Evolutionary conservation across 2,329 filamentous ascomycete species (phyloP).

Genomic region (Colletotrichum somersetense): DNA sequence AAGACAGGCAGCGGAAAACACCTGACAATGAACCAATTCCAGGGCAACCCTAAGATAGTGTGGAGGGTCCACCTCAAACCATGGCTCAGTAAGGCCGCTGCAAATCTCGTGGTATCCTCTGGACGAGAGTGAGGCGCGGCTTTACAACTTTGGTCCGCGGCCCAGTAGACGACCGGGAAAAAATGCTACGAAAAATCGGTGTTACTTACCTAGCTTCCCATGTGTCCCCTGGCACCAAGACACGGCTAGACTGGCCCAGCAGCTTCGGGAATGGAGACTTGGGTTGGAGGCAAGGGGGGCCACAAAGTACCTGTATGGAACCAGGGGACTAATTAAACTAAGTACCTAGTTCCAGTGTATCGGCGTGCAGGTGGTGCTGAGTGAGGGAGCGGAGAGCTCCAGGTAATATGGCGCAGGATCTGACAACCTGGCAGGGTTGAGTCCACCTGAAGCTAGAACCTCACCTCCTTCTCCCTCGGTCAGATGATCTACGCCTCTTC

Average conservation of each 20-base stretch:
- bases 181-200: slow-evolving; percentile 25
- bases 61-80: slow-evolving; percentile 21
- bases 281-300: slow-evolving; percentile 4
- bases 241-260: not conserved
- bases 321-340: not conserved
- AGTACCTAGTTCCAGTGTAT: not conserved
- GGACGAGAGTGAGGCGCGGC: slow-evolving; percentile 4
- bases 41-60: slow-evolving; percentile 10
- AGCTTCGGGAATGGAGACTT: slow-evolving; percentile 27
- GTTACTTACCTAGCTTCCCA: no score
- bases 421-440: slow-evolving; percentile 13
- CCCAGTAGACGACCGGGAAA: slow-evolving; percentile 16
- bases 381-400: slow-evolving; percentile 21
- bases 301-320: slow-evolving; percentile 12
- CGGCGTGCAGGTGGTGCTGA: slow-evolving; percentile 19
- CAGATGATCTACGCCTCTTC: slow-evolving; percentile 38
- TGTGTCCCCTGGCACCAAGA: slow-evolving; percentile 3
- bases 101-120: slow-evolving; percentile 39
- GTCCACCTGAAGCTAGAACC: slow-evolving; percentile 28
- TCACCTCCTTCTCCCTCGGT: slow-evolving; percentile 33
- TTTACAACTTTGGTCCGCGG: slow-evolving; percentile 13
- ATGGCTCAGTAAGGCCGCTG: slow-evolving; percentile 36
- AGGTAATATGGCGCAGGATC: slow-evolving; percentile 14
- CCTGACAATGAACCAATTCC: not conserved
- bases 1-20: no score